Percentiles rank a stretch among this genome's conserved stretches.
These are phyloP conservation scores for Rhodotorula sp. DNA, from an alignment of 1,284 basidiomycete genomes.

Conservation along the genomic window DNA sequence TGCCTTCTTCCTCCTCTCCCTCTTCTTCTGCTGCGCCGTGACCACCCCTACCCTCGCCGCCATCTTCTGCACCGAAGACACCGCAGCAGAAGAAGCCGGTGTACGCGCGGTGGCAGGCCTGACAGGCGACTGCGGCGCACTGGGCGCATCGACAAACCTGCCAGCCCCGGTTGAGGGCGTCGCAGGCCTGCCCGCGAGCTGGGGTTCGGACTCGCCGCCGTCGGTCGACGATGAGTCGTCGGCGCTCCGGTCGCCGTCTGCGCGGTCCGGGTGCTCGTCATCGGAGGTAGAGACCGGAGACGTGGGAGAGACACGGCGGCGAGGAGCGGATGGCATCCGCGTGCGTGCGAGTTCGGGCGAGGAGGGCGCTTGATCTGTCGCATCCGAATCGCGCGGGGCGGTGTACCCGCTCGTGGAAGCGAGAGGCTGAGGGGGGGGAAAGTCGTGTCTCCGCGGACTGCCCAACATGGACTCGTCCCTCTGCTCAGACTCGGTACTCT, in stretches of 20 bases:
- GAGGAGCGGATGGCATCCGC: too few species aligned
- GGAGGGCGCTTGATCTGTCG: too few species aligned
- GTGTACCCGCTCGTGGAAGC: too few species aligned
- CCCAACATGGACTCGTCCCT: neutral
- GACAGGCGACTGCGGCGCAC: conserved; percentile 31
- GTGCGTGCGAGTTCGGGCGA: too few species aligned
- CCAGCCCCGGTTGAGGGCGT: neutral
- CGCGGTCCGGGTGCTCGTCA: conserved; percentile 4
- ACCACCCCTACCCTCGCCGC: neutral
- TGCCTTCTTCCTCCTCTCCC: neutral
- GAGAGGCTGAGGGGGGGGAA: too few species aligned
- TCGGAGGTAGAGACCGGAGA: conserved; percentile 16
- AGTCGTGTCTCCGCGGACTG: neutral
- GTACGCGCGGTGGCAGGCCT: neutral
- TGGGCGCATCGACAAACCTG: conserved; percentile 23
- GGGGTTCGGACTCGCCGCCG: neutral
- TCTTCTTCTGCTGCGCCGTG: neutral
- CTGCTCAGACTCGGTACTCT: conserved; percentile 27
- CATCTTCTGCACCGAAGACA: conserved; percentile 12
- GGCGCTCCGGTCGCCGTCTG: neutral
- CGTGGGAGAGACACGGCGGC: conserved; percentile 8
- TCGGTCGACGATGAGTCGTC: neutral
- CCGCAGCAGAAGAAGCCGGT: conserved; percentile 40
- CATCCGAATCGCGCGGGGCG: too few species aligned
- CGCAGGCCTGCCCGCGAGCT: neutral